Base-by-base conservation (phyloP, 2,329 filamentous ascomycete species). In the Aureobasidium sp. region DNA sequence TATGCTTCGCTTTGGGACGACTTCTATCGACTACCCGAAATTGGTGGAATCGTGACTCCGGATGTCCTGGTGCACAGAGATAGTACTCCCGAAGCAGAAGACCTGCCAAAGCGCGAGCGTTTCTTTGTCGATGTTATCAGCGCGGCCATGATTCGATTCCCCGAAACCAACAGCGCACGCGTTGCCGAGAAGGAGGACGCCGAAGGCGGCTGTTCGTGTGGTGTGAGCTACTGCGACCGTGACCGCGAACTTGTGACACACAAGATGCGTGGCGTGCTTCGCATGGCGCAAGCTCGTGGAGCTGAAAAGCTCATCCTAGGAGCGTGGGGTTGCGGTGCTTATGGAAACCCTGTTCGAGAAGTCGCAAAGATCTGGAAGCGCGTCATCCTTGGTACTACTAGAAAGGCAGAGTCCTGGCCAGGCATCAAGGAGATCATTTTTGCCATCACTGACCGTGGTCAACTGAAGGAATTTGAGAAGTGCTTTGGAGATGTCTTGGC, bases 261-360 rank as follows among this genome's bases (percentile, higher is more conserved):
- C 7, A 87, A 87, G 72, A 87, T 88, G 79, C 76, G 76, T 29
- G 78, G 76, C 6, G 83, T 86, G 1, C 68, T 87, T 70, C 76
- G 83, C 1, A 79, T 87, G 5, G 75, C 78, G 2, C 70, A 75
- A 9, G 68, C 72, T 1, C 79, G 78, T 62, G 79, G 80, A 0
- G 75, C 76, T 4, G 75, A 72, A 41, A 79, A 74, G 61, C 67
- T 87, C 0, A 81, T 88, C 0, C 74, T 87, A 0, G 85, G 85
- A 0, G 84, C 85, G 0, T 87, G 84, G 84, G 85, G 85, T 0
- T 87, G 84, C 64, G 85, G 85, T 2, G 83, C 83, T 0, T 84
- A 86, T 62, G 84, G 83, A 0, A 87, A 87, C 64, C 85, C 85
- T 0, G 79, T 85, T 0, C 73, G 73, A 1, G 83, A 87, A 70